Conservation (phyloP, 768 basidiomycete genomes). For the Mycena galericulata region DNA sequence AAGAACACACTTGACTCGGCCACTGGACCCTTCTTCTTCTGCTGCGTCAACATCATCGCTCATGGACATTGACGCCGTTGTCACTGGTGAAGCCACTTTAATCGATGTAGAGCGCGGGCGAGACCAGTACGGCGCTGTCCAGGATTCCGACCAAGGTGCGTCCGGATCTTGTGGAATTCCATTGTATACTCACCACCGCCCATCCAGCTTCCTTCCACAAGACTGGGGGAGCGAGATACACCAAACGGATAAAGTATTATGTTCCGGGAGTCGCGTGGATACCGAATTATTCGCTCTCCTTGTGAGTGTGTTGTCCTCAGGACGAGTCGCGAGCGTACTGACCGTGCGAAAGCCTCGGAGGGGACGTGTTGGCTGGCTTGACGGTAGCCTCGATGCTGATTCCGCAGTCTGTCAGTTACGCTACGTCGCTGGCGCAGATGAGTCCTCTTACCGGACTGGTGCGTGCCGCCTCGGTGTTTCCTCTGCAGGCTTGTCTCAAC, state of each 20-base stretch:
- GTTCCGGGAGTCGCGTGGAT: constrained; percentile 85
- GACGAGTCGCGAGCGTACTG: background rate
- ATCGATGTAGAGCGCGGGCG: constrained; percentile 32
- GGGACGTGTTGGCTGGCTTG: constrained; percentile 86
- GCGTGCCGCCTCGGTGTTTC: constrained; percentile 41
- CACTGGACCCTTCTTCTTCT: constrained; percentile 22
- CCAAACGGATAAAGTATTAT: constrained; percentile 75
- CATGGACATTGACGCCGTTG: constrained; percentile 51
- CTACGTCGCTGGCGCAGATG: constrained; percentile 86
- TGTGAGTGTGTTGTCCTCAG: constrained; percentile 58
- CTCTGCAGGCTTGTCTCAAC: background rate
- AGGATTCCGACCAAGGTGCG: constrained; percentile 33
- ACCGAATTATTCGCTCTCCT: constrained; percentile 75
- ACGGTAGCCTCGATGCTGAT: constrained; percentile 89
- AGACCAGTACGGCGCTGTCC: constrained; percentile 16
- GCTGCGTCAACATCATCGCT: constrained; percentile 41
- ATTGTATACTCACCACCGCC: background rate
- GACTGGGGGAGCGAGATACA: constrained; percentile 46
- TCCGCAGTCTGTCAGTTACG: constrained; percentile 93
- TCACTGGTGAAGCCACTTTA: constrained; percentile 26
- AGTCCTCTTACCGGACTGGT: constrained; percentile 89
- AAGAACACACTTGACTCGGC: constrained; percentile 16
- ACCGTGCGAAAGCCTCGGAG: constrained; percentile 57
- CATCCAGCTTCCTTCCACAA: constrained; percentile 33
- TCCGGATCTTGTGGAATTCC: background rate